Evolutionary conservation across 192 early-diverging fungal species (phyloP).

Genomic region (Funneliformis mosseae): DNA sequence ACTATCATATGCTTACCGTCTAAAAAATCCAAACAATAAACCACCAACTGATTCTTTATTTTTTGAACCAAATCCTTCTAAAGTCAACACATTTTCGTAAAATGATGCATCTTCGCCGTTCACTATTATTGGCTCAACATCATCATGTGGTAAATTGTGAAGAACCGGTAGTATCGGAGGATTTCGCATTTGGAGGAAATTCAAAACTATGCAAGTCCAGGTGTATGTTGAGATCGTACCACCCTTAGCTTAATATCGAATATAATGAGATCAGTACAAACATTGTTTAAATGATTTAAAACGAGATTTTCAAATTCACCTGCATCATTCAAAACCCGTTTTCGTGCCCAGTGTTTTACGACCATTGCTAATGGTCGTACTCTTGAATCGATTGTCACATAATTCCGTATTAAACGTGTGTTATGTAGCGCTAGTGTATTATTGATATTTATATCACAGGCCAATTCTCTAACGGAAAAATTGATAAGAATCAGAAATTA

Average conservation of each 20-base stretch:
- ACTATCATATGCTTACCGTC: slow-evolving; percentile 42
- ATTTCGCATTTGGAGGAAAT: slow-evolving; percentile 88
- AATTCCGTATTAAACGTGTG: slow-evolving; percentile 85
- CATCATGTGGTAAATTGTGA: slow-evolving; percentile 59
- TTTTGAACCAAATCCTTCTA: slow-evolving; percentile 65
- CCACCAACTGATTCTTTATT: slow-evolving; percentile 80
- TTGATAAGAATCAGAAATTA: not conserved
- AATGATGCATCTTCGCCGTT: slow-evolving; percentile 74
- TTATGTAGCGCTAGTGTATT: slow-evolving; percentile 89
- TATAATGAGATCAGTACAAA: not conserved
- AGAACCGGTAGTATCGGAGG: slow-evolving; percentile 90
- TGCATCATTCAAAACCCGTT: slow-evolving; percentile 85
- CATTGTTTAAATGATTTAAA: not conserved
- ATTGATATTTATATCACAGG: slow-evolving; percentile 95
- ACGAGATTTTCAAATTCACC: slow-evolving; percentile 48
- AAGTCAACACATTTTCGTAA: slow-evolving; percentile 64
- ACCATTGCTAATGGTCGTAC: slow-evolving; percentile 90
- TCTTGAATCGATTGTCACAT: slow-evolving; percentile 84
- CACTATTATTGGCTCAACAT: slow-evolving; percentile 32
- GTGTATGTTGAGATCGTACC: slow-evolving; percentile 94
- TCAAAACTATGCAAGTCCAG: slow-evolving; percentile 91
- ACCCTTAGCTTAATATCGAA: slow-evolving; percentile 69
- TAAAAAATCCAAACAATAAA: slow-evolving; percentile 86
- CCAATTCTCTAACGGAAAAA: slow-evolving; percentile 54
- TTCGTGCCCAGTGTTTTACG: slow-evolving; percentile 93